These are phyloP conservation scores for Geotrichum candidum DNA, from an alignment of 1,139 yeast genomes.

Conservation along the genomic window DNA sequence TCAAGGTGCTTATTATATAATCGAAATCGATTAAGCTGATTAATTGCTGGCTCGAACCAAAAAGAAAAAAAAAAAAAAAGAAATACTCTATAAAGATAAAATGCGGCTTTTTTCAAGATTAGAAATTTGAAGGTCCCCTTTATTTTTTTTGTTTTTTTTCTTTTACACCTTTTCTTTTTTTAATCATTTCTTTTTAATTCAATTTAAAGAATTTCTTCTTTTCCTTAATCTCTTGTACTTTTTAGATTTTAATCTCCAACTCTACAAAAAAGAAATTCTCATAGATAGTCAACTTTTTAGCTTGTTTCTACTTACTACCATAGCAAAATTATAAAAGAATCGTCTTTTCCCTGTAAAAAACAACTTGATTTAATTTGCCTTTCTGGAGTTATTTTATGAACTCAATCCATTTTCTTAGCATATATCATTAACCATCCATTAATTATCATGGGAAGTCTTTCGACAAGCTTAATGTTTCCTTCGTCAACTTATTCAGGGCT, in stretches of 20 bases:
- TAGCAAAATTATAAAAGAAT: not conserved
- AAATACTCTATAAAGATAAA: not conserved
- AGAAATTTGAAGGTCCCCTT: not conserved
- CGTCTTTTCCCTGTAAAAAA: not conserved
- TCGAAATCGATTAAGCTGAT: not conserved
- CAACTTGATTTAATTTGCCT: not conserved
- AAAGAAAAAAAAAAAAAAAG: not conserved
- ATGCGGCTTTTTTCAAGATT: no score
- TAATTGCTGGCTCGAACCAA: not conserved
- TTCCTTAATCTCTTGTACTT: not conserved
- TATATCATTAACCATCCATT: not conserved
- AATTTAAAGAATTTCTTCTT: not conserved
- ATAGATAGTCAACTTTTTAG: no score
- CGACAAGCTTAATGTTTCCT: not conserved
- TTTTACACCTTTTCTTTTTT: no score
- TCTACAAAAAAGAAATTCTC: no score
- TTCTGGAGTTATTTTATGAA: not conserved
- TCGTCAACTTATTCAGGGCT: not conserved
- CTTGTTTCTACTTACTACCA: not conserved
- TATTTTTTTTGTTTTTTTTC: not conserved
- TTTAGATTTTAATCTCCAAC: not conserved
- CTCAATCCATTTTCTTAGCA: not conserved
- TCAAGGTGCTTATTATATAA: not conserved
- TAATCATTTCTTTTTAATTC: no score
- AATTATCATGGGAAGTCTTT: not conserved